These are phyloP conservation scores for Lizanozyma gosingica DNA, from an alignment of 1,139 yeast species.

Conservation along the genomic window DNA sequence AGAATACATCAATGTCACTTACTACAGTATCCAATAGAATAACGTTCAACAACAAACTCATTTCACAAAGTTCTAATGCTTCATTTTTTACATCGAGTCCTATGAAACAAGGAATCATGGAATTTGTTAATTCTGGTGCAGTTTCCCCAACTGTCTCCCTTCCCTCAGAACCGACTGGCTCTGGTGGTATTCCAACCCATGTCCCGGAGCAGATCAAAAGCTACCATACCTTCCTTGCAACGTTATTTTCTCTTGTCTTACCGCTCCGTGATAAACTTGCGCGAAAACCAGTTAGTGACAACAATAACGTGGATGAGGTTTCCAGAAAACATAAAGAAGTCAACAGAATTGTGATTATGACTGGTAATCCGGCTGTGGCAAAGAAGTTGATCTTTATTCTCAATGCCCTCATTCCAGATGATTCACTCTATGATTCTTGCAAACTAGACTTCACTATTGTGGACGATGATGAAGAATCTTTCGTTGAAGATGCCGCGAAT, in stretches of 20 bases:
- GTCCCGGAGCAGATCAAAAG: conserved; percentile 2
- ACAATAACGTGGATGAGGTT: conserved; percentile 4
- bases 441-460: not conserved
- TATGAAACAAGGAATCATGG: not conserved
- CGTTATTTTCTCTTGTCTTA: conserved; percentile 34
- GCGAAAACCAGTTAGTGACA: conserved; percentile 20
- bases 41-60: conserved; percentile 2
- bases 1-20: not conserved
- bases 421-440: not conserved
- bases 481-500: not conserved
- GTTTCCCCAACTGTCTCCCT: not conserved
- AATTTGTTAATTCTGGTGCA: not conserved
- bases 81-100: conserved; percentile 4
- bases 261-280: conserved; percentile 28
- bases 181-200: not conserved
- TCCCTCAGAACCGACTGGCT: not conserved
- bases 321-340: conserved; percentile 18
- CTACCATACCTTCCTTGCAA: conserved; percentile 28
- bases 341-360: conserved; percentile 46
- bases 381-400: conserved; percentile 48
- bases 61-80: conserved; percentile 4
- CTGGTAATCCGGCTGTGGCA: conserved; percentile 54
- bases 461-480: not conserved
- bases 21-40: not conserved
- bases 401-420: conserved; percentile 34